Base-by-base conservation (phyloP, 2,329 filamentous ascomycete species). In the Trichoderma sp. region DNA sequence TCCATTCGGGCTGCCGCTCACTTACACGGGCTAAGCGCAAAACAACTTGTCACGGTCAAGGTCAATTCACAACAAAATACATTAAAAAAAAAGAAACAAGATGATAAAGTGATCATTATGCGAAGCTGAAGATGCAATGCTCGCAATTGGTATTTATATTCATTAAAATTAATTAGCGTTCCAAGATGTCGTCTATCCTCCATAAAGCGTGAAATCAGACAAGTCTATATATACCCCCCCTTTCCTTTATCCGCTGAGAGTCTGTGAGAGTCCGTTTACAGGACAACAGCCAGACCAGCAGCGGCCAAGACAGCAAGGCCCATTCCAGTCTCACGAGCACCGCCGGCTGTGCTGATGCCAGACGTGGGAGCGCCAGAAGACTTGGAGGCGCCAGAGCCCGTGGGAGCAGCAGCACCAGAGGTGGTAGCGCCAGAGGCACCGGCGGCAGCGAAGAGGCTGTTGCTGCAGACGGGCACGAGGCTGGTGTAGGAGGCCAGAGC, bases 241-340 rank as follows among this genome's bases (percentile, higher is more conserved):
- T 32, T 66, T 24, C 28, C 64, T 21, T 39, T 14, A 11, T 43
- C 6, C n/a, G 5, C 32, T 54, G 26, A 21, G 7, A 32, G 14
- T 21, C 30, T 30, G 28, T 18, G 21, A 28, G 26, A 13, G n/a
- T 24, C n/a, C 14, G 21, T 30, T 75, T 78, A 78, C 72, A 79
- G 71, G 54, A 75, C 73, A 69, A 72, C 76, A 65, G 73, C 72
- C 52, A 78, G 46, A 37, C 76, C 76, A 30, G 74, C 77, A 63
- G 74, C 77, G 18, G 74, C 78, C 16, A 76, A 67, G n/a, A 74
- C 77, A 5, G 76, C 77, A 61, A 76, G 67, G 64, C 73, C 74
- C 70, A 76, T 73, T 59, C 72, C 77, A 8, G 75, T 72, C 70
- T 76, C 72, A 21, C 72, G 72, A 30, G 74, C 69, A 39, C 69